Conservation (phyloP, 257 asterid genomes). For the Salvia miltiorrhiza region DNA sequence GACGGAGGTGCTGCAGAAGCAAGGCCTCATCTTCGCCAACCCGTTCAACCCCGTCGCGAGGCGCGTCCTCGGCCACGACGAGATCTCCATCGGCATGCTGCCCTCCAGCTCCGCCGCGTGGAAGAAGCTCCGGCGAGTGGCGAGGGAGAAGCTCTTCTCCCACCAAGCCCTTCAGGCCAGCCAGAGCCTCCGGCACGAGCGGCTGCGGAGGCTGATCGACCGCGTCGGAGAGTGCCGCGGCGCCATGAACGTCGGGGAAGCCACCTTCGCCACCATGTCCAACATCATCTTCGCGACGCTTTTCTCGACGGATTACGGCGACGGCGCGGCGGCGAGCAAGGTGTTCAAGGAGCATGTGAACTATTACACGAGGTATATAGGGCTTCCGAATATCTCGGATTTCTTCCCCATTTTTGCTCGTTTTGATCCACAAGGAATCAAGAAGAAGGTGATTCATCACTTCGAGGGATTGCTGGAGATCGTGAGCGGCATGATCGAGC, state of each 20-base stretch:
- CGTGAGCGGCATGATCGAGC: no score
- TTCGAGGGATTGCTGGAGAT: no score
- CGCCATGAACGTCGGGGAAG: background rate
- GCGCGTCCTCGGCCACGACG: background rate
- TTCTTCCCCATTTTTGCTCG: no score
- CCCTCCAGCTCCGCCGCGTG: background rate
- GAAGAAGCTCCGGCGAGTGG: background rate
- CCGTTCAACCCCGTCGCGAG: background rate
- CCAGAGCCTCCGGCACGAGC: background rate
- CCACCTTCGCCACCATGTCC: background rate
- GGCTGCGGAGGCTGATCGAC: no score
- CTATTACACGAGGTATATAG: no score
- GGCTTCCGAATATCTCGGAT: no score
- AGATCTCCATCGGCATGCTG: background rate
- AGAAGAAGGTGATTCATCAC: background rate
- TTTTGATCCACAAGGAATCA: no score
- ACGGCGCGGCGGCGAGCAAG: background rate
- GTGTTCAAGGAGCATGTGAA: background rate
- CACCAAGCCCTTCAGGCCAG: background rate
- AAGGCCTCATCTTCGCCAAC: background rate
- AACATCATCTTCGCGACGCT: background rate
- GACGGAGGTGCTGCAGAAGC: background rate
- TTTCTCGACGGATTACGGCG: background rate
- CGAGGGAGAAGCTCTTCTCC: background rate
- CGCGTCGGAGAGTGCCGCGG: background rate